Evolutionary conservation across 2,329 filamentous ascomycete species (phyloP), one percentile per base, ranked within the genome.

Genomic region (Colletotrichum plurivorum): DNA sequence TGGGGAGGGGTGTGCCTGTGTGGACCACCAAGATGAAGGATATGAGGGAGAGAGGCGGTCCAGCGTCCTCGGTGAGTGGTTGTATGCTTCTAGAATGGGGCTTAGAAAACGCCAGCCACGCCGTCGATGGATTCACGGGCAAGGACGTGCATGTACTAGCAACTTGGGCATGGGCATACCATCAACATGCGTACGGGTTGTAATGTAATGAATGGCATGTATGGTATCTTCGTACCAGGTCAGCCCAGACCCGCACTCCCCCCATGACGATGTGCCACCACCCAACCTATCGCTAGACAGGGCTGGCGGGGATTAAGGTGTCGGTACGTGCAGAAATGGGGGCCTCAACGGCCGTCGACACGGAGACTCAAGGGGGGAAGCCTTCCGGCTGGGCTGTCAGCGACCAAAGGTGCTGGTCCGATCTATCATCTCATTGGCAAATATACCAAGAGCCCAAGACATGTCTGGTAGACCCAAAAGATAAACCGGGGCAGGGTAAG

Each of bases 21-120:
- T 36, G 39, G 48, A 61, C 67, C 55, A 52, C 56, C 52, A 51
- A 55, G 27, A 51, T 66, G 67, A 41, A 67, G 25, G 18, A n/a
- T 61, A 20, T 55, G 43, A 66, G 22, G 22, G 22, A 25, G 22
- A 25, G 63, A 49, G 18, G 66, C 55, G 45, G 31, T 36, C 31
- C 31, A 36, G 31, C 8, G 27, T 48, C 53, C 63, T 70, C 57
- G 63, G 52, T 70, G 67, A 70, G 63, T 66, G 52, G 48, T 41
- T 8, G 16, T 43, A 63, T 60, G 41, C 55, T 67, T 70, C 67
- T 67, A 63, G 67, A 70, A 63, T 20, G 67, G 43, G 67, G 67
- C 67, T 70, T 70, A 61, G 67, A 67, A 70, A 22, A 15, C 58
- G 63, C 63, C 63, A 70, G 67, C 67, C 67, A 70, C 67, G 43